Percentiles rank a stretch among this genome's conserved stretches.
phyloP scores from a whole-genome alignment of 345 rosid species.

The Citrus medica region DNA sequence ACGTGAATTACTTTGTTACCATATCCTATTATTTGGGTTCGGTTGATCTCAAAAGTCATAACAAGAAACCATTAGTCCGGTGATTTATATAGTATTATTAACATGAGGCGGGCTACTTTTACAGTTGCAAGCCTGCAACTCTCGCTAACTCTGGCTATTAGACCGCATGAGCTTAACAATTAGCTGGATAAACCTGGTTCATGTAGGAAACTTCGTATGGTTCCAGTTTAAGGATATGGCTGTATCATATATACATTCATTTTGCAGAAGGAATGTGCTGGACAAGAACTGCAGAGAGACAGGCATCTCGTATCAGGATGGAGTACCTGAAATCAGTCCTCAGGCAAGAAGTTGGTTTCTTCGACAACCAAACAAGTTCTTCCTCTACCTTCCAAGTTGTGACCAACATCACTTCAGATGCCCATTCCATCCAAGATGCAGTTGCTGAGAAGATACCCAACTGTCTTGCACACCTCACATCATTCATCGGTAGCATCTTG shows the following conservation, averaged over 20 bases:
- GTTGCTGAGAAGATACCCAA: slow-evolving; percentile 53
- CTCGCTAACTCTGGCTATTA: not conserved
- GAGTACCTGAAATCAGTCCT: slow-evolving; percentile 45
- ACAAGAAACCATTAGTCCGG: not conserved
- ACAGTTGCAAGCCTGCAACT: not conserved
- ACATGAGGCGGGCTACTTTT: not conserved
- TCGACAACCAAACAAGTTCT: slow-evolving; percentile 39
- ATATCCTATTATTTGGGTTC: not conserved
- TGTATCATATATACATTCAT: not conserved
- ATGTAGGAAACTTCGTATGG: not conserved
- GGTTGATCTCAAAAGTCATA: not conserved
- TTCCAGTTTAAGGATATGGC: not conserved
- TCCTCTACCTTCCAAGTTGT: slow-evolving; percentile 37
- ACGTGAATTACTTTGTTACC: not conserved
- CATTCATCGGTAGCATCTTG: slow-evolving; percentile 35
- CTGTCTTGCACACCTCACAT: slow-evolving; percentile 29
- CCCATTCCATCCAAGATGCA: slow-evolving; percentile 41
- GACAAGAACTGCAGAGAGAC: slow-evolving; percentile 57
- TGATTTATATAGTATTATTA: not conserved
- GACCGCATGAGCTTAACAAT: too few relatives aligned
- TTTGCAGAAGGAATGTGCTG: slow-evolving; percentile 52
- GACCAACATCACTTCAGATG: slow-evolving; percentile 43
- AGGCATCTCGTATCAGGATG: slow-evolving; percentile 42
- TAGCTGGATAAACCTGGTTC: too few relatives aligned
- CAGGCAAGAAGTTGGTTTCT: slow-evolving; percentile 50